Evolutionary conservation across 2,329 filamentous ascomycete species (phyloP).

Genomic region (Penicillium sp.): DNA sequence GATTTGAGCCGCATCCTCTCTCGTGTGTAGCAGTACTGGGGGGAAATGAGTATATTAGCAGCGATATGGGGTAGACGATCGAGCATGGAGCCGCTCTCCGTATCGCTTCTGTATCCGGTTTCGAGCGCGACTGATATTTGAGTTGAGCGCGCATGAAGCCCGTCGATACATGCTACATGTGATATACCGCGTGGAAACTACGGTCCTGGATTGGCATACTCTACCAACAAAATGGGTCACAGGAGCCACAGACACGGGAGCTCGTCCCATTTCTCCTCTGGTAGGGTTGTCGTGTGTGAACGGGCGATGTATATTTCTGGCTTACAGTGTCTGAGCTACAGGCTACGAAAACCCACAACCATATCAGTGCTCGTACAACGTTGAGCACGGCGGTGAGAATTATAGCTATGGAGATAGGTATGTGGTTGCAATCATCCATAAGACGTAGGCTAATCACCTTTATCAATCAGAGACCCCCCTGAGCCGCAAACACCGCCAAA

Average conservation of each 20-base stretch:
- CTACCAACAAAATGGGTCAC: not conserved
- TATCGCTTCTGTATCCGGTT: not conserved
- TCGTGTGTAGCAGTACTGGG: not conserved
- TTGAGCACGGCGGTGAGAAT: not conserved
- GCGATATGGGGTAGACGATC: not conserved
- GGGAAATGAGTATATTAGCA: not conserved
- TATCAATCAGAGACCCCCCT: too few relatives aligned
- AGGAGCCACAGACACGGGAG: not conserved
- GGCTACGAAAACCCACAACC: not conserved
- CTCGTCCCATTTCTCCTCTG: not conserved
- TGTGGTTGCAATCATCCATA: not conserved
- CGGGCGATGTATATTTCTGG: not conserved
- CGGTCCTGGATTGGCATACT: too few relatives aligned
- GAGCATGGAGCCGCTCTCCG: not conserved
- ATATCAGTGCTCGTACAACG: not conserved
- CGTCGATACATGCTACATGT: not conserved
- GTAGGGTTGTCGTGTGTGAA: not conserved
- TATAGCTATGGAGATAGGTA: not conserved
- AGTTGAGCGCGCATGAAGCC: not conserved
- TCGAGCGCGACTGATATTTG: too few relatives aligned
- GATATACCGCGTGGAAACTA: not conserved
- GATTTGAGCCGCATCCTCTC: slow-evolving; percentile 3
- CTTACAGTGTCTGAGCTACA: not conserved
- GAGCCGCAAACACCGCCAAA: not conserved
- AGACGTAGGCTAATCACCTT: not conserved